Percentiles rank a stretch among this genome's conserved stretches.
Conservation (phyloP, 1,284 basidiomycete genomes). For the Grifola frondosa region DNA sequence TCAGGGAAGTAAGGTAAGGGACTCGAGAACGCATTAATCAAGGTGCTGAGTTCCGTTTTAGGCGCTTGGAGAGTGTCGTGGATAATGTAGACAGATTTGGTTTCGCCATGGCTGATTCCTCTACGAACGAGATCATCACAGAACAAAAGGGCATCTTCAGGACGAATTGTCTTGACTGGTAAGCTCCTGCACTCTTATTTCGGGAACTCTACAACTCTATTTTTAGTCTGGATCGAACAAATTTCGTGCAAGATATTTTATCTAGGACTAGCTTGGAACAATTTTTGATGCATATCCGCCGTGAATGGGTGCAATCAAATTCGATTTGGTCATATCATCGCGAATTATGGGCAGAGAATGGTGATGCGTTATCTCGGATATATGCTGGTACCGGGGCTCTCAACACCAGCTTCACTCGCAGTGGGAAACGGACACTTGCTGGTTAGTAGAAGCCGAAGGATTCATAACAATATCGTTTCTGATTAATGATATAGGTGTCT, state of each 20-base stretch:
- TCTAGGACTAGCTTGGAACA: constrained; percentile 77
- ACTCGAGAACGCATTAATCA: constrained; percentile 4
- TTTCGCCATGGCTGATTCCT: constrained; percentile 77
- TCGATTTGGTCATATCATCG: constrained; percentile 86
- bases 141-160: constrained; percentile 90
- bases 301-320: constrained; percentile 71
- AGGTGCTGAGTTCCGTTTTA: constrained; percentile 24
- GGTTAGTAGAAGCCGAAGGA: constrained; percentile 40
- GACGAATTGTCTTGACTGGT: constrained; percentile 97
- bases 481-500: constrained; percentile 52
- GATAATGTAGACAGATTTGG: constrained; percentile 80
- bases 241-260: constrained; percentile 93
- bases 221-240: constrained; percentile 90
- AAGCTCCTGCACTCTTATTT: constrained; percentile 19
- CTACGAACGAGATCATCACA: constrained; percentile 68
- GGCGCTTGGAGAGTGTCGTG: constrained; percentile 59
- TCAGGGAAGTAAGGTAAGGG: constrained; percentile 68
- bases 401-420: constrained; percentile 94
- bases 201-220: neutral
- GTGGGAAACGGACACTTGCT: constrained; percentile 89
- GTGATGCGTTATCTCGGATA: constrained; percentile 86
- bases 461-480: neutral
- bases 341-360: constrained; percentile 96
- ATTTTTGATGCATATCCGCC: constrained; percentile 66
- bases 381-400: constrained; percentile 97